Conservation (phyloP, 2,329 filamentous ascomycete genomes). For the Drechslerella coelobrocha region DNA sequence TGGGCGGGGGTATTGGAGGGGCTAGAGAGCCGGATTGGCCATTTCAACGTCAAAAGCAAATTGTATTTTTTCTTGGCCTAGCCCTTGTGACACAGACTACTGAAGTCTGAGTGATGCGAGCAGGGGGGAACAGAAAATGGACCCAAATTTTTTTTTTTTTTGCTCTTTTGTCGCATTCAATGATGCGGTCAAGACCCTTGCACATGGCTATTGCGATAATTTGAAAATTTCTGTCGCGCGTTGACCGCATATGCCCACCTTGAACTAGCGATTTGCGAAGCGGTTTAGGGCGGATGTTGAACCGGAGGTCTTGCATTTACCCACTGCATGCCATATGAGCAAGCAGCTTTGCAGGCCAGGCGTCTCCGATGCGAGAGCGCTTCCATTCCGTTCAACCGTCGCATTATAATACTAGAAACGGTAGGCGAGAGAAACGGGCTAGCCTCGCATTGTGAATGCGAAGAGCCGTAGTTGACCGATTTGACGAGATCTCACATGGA, state of each 20-base stretch:
- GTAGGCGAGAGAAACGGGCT: not conserved
- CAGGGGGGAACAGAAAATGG: not conserved
- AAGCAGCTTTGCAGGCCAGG: not conserved
- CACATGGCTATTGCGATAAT: not conserved
- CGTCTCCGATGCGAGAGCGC: not conserved
- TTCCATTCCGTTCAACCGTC: not conserved
- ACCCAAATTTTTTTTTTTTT: not conserved
- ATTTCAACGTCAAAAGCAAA: not conserved
- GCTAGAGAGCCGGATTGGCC: not conserved
- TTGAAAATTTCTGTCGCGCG: not conserved
- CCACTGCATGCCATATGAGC: not conserved
- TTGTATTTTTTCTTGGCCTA: not conserved
- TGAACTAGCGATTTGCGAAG: not conserved
- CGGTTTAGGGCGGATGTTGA: not conserved
- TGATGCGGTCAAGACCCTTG: not conserved
- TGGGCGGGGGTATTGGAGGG: not conserved
- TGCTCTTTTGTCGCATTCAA: not conserved
- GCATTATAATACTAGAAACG: not conserved
- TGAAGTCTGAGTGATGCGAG: not conserved
- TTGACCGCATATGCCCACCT: conserved; percentile 1
- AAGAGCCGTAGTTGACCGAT: not conserved
- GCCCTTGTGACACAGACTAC: not conserved
- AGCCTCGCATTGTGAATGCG: not conserved
- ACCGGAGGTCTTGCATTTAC: not conserved
- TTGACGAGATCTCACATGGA: not conserved